A percentile compares a stretch with the other conserved stretches of the same genome.
phyloP scores from a whole-genome alignment of 164 flowering plant genomes.

The Piper betle region DNA sequence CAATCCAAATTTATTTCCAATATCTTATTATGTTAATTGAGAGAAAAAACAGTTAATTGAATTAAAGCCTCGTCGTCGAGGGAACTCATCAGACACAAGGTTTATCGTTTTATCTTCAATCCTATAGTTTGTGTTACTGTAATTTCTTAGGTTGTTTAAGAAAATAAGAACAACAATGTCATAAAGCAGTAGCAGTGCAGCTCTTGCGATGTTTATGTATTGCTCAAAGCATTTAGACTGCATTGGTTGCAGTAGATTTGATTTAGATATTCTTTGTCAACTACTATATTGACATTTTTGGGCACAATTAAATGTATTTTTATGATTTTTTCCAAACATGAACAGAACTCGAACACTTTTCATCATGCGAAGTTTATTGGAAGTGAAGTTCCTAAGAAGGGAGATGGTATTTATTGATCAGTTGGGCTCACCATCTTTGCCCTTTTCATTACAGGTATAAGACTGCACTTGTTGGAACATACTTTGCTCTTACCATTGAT shows the following conservation, averaged over 20 bases:
- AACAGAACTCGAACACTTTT: not conserved
- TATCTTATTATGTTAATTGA: too few relatives aligned
- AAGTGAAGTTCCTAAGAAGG: conserved; percentile 10
- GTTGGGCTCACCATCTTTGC: conserved; percentile 22
- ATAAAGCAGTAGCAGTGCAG: too few relatives aligned
- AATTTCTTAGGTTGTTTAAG: too few relatives aligned
- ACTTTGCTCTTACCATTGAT: not conserved
- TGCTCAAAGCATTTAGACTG: not conserved
- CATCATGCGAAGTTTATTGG: conserved; percentile 2
- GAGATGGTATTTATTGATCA: conserved; percentile 22
- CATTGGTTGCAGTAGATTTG: not conserved
- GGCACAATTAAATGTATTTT: too few relatives aligned
- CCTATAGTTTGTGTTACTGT: too few relatives aligned
- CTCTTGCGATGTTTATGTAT: too few relatives aligned
- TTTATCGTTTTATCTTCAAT: too few relatives aligned
- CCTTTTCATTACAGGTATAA: conserved; percentile 35
- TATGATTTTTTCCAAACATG: not conserved
- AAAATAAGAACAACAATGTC: too few relatives aligned
- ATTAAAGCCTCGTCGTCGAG: too few relatives aligned
- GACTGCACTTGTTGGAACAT: not conserved
- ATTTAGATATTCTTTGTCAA: not conserved
- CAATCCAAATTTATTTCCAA: too few relatives aligned
- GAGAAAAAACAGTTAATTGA: too few relatives aligned
- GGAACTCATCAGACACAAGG: too few relatives aligned
- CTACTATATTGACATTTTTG: not conserved